Conservation (phyloP, 257 asterid genomes). For the Parsonsia alboflavescens region DNA sequence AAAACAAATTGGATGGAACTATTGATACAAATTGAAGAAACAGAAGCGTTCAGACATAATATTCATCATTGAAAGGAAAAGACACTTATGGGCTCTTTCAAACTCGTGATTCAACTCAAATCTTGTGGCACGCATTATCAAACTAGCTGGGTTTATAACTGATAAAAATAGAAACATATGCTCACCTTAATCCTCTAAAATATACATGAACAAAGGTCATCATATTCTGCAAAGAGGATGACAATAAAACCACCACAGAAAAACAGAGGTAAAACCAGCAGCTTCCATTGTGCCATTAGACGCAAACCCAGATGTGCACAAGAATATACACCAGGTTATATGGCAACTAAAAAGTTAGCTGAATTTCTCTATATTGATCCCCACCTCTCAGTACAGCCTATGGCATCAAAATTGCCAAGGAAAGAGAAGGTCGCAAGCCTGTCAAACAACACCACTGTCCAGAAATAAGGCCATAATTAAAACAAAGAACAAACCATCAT, state of each 20-base stretch:
- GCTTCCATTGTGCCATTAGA: background rate
- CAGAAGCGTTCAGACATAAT: background rate
- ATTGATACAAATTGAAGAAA: background rate
- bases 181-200: background rate
- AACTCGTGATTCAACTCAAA: background rate
- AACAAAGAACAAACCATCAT: background rate
- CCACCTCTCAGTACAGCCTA: background rate
- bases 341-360: background rate
- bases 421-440: background rate
- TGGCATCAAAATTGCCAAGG: background rate
- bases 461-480: background rate
- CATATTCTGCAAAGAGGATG: background rate
- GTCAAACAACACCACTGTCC: background rate
- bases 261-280: background rate
- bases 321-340: background rate
- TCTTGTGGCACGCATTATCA: background rate
- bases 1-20: background rate
- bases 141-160: background rate
- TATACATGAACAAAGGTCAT: background rate
- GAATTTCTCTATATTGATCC: background rate
- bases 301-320: background rate
- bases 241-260: background rate
- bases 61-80: background rate
- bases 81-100: background rate
- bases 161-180: background rate